phyloP scores from a whole-genome alignment of 176 grass and related monocot genomes.

The Phoenix roebelenii region DNA sequence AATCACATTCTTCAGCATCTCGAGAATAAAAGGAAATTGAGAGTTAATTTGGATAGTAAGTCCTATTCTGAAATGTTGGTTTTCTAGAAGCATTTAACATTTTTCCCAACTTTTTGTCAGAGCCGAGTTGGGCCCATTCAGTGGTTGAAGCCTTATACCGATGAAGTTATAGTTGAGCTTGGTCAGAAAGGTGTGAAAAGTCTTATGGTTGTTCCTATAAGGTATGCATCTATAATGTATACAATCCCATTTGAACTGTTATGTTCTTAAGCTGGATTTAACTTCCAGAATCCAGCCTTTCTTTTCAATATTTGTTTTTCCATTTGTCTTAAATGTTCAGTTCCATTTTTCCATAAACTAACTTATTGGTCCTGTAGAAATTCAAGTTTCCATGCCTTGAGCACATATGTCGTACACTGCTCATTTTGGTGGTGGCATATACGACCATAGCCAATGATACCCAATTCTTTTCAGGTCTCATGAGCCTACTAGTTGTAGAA shows the following conservation, averaged over 20 bases:
- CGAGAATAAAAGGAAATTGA: too few relatives aligned
- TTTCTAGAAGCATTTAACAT: constrained; percentile 1
- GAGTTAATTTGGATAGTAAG: not conserved
- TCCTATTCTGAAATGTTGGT: not conserved
- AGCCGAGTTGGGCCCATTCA: constrained; percentile 92
- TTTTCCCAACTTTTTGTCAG: constrained; percentile 29
- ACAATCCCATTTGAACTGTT: too few relatives aligned
- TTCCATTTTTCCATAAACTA: too few relatives aligned
- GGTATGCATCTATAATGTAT: constrained; percentile 25
- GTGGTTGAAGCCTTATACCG: constrained; percentile 96
- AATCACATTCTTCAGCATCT: too few relatives aligned
- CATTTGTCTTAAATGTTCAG: not conserved
- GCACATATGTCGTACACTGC: too few relatives aligned
- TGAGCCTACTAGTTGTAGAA: too few relatives aligned
- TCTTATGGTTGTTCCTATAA: constrained; percentile 89
- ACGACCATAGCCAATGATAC: too few relatives aligned
- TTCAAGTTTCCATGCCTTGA: too few relatives aligned
- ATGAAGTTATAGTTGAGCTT: constrained; percentile 80
- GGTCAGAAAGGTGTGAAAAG: constrained; percentile 85
- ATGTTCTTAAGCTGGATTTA: not conserved
- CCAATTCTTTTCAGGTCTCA: too few relatives aligned
- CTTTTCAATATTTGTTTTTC: not conserved
- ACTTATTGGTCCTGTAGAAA: too few relatives aligned
- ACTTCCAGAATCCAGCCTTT: not conserved
- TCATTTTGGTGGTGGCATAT: too few relatives aligned